These are phyloP conservation scores for Colletotrichum endophyticum DNA, from an alignment of 2,329 filamentous ascomycete species.

Conservation along the genomic window DNA sequence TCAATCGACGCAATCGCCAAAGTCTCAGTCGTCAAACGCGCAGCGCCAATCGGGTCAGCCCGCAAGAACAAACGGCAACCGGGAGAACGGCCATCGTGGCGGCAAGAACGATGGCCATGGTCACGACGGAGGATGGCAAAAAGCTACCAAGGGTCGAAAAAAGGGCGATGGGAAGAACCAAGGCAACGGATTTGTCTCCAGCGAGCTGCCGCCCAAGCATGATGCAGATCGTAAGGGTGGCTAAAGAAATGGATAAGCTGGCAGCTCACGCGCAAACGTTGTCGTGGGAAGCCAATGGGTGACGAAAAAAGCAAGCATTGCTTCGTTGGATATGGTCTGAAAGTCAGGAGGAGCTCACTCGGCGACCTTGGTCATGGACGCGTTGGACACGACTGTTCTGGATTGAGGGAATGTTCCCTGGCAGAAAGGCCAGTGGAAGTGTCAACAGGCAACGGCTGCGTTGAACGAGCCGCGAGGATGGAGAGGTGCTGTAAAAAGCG, in stretches of 20 bases:
- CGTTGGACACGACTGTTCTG: constrained; percentile 17
- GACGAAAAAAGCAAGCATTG: constrained; percentile 6
- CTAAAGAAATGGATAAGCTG: constrained; percentile 36
- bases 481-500: background rate
- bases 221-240: constrained; percentile 69
- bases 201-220: constrained; percentile 62
- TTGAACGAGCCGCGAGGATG: background rate
- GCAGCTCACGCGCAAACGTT: background rate
- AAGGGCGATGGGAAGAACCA: constrained; percentile 57
- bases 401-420: background rate
- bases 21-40: constrained; percentile 27
- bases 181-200: constrained; percentile 39
- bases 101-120: constrained; percentile 59
- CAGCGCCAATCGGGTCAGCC: constrained; percentile 27
- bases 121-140: constrained; percentile 60
- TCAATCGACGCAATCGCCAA: constrained; percentile 25
- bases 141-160: constrained; percentile 58
- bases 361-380: background rate
- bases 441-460: background rate
- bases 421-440: background rate
- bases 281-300: too few relatives aligned
- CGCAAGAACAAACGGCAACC: constrained; percentile 43
- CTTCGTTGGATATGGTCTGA: constrained; percentile 13
- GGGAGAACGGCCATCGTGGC: constrained; percentile 59
- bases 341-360: background rate